phyloP scores from a whole-genome alignment of 306 rosid genomes.

The Crataegus laevigata region DNA sequence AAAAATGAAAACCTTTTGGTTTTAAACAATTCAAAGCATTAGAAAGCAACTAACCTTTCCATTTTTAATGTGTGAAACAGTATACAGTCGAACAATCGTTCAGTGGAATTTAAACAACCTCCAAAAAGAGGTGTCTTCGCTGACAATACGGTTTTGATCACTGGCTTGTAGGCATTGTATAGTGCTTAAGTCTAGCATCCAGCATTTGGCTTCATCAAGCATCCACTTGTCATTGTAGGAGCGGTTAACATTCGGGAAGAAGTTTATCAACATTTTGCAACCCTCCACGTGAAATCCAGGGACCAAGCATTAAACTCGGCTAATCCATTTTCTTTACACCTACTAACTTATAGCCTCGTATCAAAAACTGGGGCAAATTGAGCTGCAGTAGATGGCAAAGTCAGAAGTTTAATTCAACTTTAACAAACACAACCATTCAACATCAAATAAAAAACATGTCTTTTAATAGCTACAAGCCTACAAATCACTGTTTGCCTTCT shows the following conservation, averaged over 20 bases:
- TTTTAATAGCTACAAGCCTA: neutral
- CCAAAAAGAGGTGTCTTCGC: slow-evolving; percentile 51
- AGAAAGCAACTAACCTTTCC: slow-evolving; percentile 57
- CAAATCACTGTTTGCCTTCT: neutral
- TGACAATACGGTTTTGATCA: slow-evolving; percentile 44
- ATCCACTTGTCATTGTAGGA: slow-evolving; percentile 40
- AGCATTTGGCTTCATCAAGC: slow-evolving; percentile 36
- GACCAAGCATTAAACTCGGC: slow-evolving; percentile 23
- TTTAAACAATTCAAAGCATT: slow-evolving; percentile 1
- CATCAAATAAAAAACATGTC: neutral
- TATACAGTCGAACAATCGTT: slow-evolving; percentile 34
- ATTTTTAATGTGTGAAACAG: slow-evolving; percentile 37
- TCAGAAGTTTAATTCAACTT: neutral
- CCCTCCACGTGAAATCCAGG: slow-evolving; percentile 34
- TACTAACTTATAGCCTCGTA: slow-evolving; percentile 18
- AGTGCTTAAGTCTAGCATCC: slow-evolving; percentile 31
- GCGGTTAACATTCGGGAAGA: slow-evolving; percentile 24
- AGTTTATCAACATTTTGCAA: slow-evolving; percentile 45
- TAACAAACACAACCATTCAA: neutral
- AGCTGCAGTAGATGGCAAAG: slow-evolving; percentile 28
- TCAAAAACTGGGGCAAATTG: slow-evolving; percentile 17
- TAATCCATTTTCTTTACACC: slow-evolving; percentile 28
- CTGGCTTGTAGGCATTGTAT: slow-evolving; percentile 31
- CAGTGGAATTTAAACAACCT: slow-evolving; percentile 43
- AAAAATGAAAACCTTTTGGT: neutral